phyloP scores from a whole-genome alignment of 306 rosid species.

The Acacia acuminata region DNA sequence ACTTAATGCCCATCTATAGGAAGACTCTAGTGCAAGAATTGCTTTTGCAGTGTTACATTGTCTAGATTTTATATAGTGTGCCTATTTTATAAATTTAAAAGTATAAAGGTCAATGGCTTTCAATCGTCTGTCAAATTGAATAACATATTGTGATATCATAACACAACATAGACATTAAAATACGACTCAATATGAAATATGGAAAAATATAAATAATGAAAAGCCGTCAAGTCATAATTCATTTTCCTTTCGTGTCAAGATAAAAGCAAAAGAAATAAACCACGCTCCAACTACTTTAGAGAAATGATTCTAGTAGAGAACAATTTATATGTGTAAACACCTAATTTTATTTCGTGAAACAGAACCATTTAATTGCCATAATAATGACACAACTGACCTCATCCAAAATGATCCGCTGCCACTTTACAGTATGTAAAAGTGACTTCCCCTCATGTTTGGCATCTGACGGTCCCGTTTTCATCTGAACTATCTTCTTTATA shows the following conservation, averaged over 20 bases:
- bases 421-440: conserved; percentile 65
- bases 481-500: conserved; percentile 5
- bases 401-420: conserved; percentile 88
- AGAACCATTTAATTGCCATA: background rate
- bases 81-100: conserved; percentile 40
- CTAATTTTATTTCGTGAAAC: background rate
- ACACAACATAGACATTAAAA: conserved; percentile 1
- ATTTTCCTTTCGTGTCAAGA: background rate
- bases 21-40: conserved; percentile 78
- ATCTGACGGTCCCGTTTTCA: background rate
- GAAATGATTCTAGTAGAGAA: background rate
- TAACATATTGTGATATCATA: background rate
- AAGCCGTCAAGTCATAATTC: conserved; percentile 7
- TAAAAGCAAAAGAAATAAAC: background rate
- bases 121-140: background rate
- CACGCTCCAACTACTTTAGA: background rate
- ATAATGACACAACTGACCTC: conserved; percentile 62
- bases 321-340: background rate
- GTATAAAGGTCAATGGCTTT: conserved; percentile 12
- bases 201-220: background rate
- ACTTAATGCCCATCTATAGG: conserved; percentile 90
- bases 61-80: conserved; percentile 77
- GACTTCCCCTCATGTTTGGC: conserved; percentile 41
- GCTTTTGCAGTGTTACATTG: conserved; percentile 79
- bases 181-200: background rate